Conservation (phyloP, 1,284 basidiomycete species). For the Puccinia triticina region DNA sequence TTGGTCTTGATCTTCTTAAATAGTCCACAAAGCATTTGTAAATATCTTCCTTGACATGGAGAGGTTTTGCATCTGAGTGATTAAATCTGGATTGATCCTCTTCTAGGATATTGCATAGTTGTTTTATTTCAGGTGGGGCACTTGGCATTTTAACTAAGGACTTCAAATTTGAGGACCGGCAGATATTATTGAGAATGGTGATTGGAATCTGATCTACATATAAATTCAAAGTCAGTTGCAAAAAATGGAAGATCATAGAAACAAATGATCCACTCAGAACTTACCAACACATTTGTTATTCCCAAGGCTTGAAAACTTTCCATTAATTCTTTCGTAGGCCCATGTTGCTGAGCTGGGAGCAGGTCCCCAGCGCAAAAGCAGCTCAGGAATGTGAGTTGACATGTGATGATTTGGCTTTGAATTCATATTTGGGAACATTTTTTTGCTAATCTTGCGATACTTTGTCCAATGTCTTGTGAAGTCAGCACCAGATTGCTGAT, state of each 20-base stretch:
- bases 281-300: slow-evolving; percentile 17
- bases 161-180: not conserved
- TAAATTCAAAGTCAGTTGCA: not conserved
- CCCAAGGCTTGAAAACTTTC: slow-evolving; percentile 13
- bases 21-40: slow-evolving; percentile 7
- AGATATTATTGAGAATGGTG: slow-evolving; percentile 10
- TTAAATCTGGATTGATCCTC: not conserved
- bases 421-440: slow-evolving; percentile 9
- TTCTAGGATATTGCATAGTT: not conserved
- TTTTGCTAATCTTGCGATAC: slow-evolving; percentile 13
- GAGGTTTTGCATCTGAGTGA: not conserved
- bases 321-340: slow-evolving; percentile 34
- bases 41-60: not conserved
- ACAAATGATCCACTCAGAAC: not conserved
- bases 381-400: slow-evolving; percentile 22
- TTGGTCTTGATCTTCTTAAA: not conserved
- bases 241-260: no score
- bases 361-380: slow-evolving; percentile 14
- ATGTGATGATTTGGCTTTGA: slow-evolving; percentile 26
- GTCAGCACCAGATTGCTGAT: slow-evolving; percentile 19
- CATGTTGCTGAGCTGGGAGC: slow-evolving; percentile 1
- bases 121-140: slow-evolving; percentile 23
- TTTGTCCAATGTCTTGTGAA: slow-evolving; percentile 35
- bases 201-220: slow-evolving; percentile 9
- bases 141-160: not conserved